Evolutionary conservation across 495 filamentous ascomycete genomes (phyloP), one percentile per base, ranked within the genome.

Genomic region (Astrothelium macrocarpum): DNA sequence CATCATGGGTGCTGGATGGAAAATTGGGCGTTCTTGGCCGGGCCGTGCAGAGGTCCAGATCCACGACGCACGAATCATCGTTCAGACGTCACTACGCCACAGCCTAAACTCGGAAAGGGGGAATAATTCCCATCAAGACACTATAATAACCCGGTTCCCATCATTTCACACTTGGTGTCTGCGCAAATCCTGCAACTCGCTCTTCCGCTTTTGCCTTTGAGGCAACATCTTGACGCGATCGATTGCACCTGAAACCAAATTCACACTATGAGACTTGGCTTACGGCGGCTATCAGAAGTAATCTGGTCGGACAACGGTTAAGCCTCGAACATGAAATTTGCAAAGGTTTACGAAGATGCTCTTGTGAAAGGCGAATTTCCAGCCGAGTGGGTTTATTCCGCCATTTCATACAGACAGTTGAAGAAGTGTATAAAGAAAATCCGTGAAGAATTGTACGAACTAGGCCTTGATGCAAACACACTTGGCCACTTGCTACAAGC

Each of bases 371-470:
- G 84, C 64, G 78, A 75, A 65, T 78, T 72, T 70, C 87, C 87
- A 0, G 75, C 78, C 39, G 80, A 84, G 68, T 90, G 88, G 87
- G 79, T 87, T 4, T 80, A 85, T 18, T 81, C 80, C 49, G 87
- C 87, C 20, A 86, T 90, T 63, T 85, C 84, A 58, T 90, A 90
- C 71, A 77, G 82, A 36, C 80, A 87, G 67, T 82, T 90, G 62
- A 90, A 90, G 72, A 90, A 89, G 73, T 83, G 87, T 72, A 81
- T 90, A 69, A 87, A 85, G 66, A 84, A 82, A 71, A 81, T 90
- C 69, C 72, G 82, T 60, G 70, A 75, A 46, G 87, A 90, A 72
- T 78, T 90, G 9, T 68, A 75, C 16, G 75, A 74, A 18, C 71
- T 88, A 10, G 88, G 88, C 12, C 80, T 90, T 53, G 81, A 84